Base-by-base conservation (phyloP, 345 rosid genomes). In the Aquilaria yunnanensis region DNA sequence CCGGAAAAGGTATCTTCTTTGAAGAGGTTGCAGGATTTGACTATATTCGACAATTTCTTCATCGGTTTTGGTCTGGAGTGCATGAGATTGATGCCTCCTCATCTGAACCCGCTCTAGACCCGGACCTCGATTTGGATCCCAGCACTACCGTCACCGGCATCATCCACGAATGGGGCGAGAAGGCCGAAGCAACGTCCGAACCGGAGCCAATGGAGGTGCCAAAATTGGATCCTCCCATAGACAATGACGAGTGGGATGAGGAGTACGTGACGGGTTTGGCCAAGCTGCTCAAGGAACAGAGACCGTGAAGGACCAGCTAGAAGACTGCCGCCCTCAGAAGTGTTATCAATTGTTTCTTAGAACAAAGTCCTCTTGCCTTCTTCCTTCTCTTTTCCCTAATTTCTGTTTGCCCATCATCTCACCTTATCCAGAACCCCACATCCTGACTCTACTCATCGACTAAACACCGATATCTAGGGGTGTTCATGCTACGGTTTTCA, bases 121-220 rank as follows among this genome's bases (percentile, higher is more conserved):
- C 77, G 13, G 60, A 43, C 3, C 37, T 76, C 34, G 61, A 70
- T 9, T 53, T 74, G 9, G 74, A 54, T 29, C 16, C 52, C 29
- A 51, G 10, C 61, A 51, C 72, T 46, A 4, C 11, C 52, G 54
- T 3, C 51, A 46, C 54, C 0, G 57, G 47, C 29, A 37, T 82
- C 66, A 78, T 89, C 10, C 96, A 94, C 69, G 95, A 90, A 72
- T 90, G 97, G 97, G 95, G 96, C 0, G 99, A 94, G 57, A 85
- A 77, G 68, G 10, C 81, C 51, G 87, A 68, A 47, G 58, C 75
- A 13, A 78, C 59, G 11, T 30, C 55, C 41, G 82, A 67, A 10
- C 66, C 84, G 12, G 81, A 59, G 11, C 59, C 70, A 48, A 75
- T 82, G 60, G 80, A 64, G 65, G 60, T 75, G 57, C 47, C 83